These are phyloP conservation scores for Rubus parviflorus DNA, from an alignment of 306 rosid species.

Conservation along the genomic window DNA sequence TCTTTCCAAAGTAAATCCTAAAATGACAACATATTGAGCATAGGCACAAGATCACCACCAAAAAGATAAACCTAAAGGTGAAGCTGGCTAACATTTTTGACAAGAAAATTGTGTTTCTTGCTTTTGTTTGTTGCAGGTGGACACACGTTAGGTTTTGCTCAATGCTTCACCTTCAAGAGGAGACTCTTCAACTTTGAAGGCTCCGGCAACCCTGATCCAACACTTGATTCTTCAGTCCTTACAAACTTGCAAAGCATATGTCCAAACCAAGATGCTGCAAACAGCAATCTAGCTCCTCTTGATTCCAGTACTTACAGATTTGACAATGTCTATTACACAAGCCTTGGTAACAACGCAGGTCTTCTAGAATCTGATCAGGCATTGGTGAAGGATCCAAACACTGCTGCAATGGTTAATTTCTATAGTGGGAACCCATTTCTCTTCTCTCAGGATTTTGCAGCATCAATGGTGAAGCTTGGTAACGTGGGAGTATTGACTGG, in stretches of 20 bases:
- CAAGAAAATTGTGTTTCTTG: neutral
- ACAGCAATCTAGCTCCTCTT: constrained; percentile 58
- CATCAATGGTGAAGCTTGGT: constrained; percentile 62
- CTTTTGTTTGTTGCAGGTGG: constrained; percentile 36
- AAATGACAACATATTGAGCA: neutral
- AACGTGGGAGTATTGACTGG: constrained; percentile 57
- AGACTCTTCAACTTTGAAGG: constrained; percentile 61
- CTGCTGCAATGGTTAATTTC: constrained; percentile 39
- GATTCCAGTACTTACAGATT: constrained; percentile 37
- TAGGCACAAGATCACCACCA: neutral
- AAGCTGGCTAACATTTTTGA: neutral
- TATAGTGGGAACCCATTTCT: constrained; percentile 38
- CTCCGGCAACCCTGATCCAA: constrained; percentile 65
- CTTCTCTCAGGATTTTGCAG: constrained; percentile 53
- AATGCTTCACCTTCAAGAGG: constrained; percentile 54
- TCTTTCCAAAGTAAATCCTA: neutral
- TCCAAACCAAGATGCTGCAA: constrained; percentile 44
- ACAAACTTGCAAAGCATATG: constrained; percentile 41
- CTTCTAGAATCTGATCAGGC: constrained; percentile 69
- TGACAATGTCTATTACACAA: constrained; percentile 55
- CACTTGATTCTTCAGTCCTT: constrained; percentile 38
- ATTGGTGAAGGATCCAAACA: constrained; percentile 33
- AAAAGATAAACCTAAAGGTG: neutral
- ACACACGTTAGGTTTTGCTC: constrained; percentile 75
- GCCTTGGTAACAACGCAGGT: constrained; percentile 34